Evolutionary conservation across 352 stramenopile genomes (phyloP).

Genomic region (Blastocystis sp.): DNA sequence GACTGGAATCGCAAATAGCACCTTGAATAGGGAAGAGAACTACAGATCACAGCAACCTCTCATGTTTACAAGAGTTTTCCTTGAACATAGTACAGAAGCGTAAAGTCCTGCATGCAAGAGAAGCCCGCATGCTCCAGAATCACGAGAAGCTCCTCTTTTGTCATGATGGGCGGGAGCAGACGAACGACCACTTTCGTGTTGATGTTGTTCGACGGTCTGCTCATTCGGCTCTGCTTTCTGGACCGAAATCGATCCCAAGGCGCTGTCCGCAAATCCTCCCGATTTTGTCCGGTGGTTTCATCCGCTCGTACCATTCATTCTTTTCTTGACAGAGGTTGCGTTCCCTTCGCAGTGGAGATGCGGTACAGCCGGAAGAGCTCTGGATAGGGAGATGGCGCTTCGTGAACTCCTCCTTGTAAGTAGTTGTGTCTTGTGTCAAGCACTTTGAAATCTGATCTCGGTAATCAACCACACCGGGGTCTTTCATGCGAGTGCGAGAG

Average conservation of each 20-base stretch:
- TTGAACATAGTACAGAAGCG: slow-evolving; percentile 52
- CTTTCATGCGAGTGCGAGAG: slow-evolving; percentile 73
- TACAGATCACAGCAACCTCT: not conserved
- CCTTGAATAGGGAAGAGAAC: slow-evolving; percentile 58
- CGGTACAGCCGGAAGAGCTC: not conserved
- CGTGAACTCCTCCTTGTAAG: not conserved
- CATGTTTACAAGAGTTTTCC: slow-evolving; percentile 46
- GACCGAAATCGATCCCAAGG: too few relatives aligned
- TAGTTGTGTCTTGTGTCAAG: slow-evolving; percentile 9
- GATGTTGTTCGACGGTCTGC: not conserved
- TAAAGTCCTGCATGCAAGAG: slow-evolving; percentile 3
- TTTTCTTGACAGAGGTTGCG: not conserved
- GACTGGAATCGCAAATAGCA: slow-evolving; percentile 29
- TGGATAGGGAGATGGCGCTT: not conserved
- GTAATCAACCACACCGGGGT: slow-evolving; percentile 32
- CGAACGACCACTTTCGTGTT: not conserved
- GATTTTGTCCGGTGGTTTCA: not conserved
- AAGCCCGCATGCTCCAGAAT: slow-evolving; percentile 1
- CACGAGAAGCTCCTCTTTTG: not conserved
- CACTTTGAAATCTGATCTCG: slow-evolving; percentile 56
- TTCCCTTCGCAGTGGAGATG: not conserved
- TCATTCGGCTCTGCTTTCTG: not conserved
- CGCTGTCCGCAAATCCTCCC: not conserved
- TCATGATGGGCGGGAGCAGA: slow-evolving; percentile 28
- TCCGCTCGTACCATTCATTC: not conserved